These are phyloP conservation scores for Apiospora koreana DNA, from an alignment of 2,329 filamentous ascomycete species.

Conservation along the genomic window DNA sequence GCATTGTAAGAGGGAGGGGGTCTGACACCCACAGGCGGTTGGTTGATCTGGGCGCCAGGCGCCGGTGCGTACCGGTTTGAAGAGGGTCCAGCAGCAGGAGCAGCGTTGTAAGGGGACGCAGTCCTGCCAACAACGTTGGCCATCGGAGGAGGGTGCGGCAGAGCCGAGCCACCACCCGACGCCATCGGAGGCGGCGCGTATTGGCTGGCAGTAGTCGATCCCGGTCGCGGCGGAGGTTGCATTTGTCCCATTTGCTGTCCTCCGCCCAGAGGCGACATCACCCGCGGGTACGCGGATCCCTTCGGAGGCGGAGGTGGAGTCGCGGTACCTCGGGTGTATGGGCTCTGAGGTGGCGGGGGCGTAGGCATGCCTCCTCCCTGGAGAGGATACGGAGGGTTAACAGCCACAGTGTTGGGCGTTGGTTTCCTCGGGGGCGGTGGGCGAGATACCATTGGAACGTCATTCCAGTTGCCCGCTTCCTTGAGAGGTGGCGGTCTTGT, in stretches of 20 bases:
- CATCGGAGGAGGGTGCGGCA: slow-evolving; percentile 57
- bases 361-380: slow-evolving; percentile 57
- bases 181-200: slow-evolving; percentile 63
- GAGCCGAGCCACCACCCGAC: slow-evolving; percentile 26
- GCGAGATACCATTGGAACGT: slow-evolving; percentile 84
- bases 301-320: slow-evolving; percentile 84
- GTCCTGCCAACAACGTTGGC: slow-evolving; percentile 62
- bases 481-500: slow-evolving; percentile 50
- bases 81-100: slow-evolving; percentile 68
- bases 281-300: slow-evolving; percentile 66
- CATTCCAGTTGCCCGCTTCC: slow-evolving; percentile 87
- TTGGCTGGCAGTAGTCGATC: slow-evolving; percentile 59
- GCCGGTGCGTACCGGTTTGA: slow-evolving; percentile 75
- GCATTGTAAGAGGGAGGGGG: slow-evolving; percentile 51
- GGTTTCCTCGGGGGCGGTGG: slow-evolving; percentile 68
- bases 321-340: slow-evolving; percentile 61
- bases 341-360: slow-evolving; percentile 55
- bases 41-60: slow-evolving; percentile 52
- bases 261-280: slow-evolving; percentile 70
- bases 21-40: slow-evolving; percentile 41
- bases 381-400: slow-evolving; percentile 75
- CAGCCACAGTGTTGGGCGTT: slow-evolving; percentile 70
- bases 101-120: slow-evolving; percentile 83
- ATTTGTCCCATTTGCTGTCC: slow-evolving; percentile 50
- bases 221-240: slow-evolving; percentile 48